These are phyloP conservation scores for Fusarium bulbicola DNA, from an alignment of 2,329 filamentous ascomycete genomes.

Conservation along the genomic window DNA sequence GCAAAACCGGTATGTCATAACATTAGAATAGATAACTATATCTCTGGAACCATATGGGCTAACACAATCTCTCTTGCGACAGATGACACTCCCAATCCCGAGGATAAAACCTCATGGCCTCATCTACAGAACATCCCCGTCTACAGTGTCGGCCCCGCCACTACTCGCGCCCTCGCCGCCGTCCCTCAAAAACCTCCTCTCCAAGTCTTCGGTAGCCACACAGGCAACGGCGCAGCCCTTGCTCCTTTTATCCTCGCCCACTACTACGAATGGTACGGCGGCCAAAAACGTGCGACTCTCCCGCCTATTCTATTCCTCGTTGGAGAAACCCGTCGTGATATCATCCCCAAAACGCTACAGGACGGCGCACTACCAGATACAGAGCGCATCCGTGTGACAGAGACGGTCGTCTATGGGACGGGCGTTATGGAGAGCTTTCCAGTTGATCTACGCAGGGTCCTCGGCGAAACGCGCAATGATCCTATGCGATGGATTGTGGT, in stretches of 20 bases:
- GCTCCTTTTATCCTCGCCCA: slow-evolving; percentile 81
- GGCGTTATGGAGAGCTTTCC: slow-evolving; percentile 83
- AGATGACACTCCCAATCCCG: slow-evolving; percentile 13
- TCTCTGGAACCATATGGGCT: not conserved
- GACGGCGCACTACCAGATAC: slow-evolving; percentile 58
- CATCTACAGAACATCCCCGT: slow-evolving; percentile 67
- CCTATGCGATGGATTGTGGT: slow-evolving; percentile 76
- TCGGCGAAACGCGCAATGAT: slow-evolving; percentile 56
- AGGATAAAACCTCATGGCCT: slow-evolving; percentile 53
- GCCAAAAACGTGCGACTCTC: slow-evolving; percentile 52
- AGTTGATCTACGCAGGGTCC: slow-evolving; percentile 65
- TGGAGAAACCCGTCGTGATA: slow-evolving; percentile 87
- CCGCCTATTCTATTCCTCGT: slow-evolving; percentile 85
- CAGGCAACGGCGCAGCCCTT: slow-evolving; percentile 85
- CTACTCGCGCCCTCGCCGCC: slow-evolving; percentile 75
- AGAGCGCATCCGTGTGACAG: slow-evolving; percentile 72
- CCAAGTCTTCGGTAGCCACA: slow-evolving; percentile 79
- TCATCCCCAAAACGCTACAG: slow-evolving; percentile 85
- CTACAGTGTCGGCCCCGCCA: slow-evolving; percentile 85
- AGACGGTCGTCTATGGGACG: slow-evolving; percentile 88
- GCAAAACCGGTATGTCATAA: slow-evolving; percentile 48
- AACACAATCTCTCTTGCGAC: not conserved
- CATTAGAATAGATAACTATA: not conserved
- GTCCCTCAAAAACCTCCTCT: slow-evolving; percentile 60
- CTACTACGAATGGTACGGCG: slow-evolving; percentile 67